Conservation (phyloP, 2,329 filamentous ascomycete genomes). For the Pseudogymnoascus sp. region DNA sequence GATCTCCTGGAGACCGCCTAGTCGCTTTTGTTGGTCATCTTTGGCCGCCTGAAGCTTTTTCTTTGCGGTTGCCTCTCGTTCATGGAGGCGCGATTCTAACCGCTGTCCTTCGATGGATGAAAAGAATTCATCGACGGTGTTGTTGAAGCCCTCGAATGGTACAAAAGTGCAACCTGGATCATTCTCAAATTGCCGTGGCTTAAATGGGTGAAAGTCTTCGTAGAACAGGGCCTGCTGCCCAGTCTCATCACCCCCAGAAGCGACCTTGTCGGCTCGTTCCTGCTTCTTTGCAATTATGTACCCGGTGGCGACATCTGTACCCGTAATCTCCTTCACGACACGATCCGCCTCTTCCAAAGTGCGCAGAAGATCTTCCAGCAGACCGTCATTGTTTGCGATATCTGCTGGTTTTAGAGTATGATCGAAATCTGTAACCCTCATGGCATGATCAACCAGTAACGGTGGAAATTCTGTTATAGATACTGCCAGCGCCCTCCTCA, state of each 20-base stretch:
- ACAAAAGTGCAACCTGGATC: constrained; percentile 60
- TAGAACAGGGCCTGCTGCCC: constrained; percentile 54
- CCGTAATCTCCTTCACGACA: constrained; percentile 61
- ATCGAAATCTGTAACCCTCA: constrained; percentile 64
- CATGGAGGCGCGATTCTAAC: constrained; percentile 71
- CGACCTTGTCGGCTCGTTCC: constrained; percentile 18
- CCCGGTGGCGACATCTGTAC: constrained; percentile 58
- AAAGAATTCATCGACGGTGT: constrained; percentile 92
- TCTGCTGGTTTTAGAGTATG: constrained; percentile 56
- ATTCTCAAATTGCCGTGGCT: constrained; percentile 68
- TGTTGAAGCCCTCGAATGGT: constrained; percentile 78
- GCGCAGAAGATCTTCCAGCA: constrained; percentile 58
- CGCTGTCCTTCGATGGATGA: constrained; percentile 94
- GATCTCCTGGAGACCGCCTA: constrained; percentile 72
- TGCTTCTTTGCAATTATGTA: constrained; percentile 77
- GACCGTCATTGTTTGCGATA: constrained; percentile 56
- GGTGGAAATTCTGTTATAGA: constrained; percentile 86
- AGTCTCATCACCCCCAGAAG: constrained; percentile 27
- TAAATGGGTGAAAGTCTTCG: constrained; percentile 92
- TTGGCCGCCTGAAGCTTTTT: constrained; percentile 78
- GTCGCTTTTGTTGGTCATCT: constrained; percentile 73
- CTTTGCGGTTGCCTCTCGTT: constrained; percentile 73
- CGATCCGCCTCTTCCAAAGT: constrained; percentile 63
- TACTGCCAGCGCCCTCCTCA: constrained; percentile 72
- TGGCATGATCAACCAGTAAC: constrained; percentile 76